Base-by-base conservation (phyloP, 169 alveolate species). In the Eimeria maxima region DNA sequence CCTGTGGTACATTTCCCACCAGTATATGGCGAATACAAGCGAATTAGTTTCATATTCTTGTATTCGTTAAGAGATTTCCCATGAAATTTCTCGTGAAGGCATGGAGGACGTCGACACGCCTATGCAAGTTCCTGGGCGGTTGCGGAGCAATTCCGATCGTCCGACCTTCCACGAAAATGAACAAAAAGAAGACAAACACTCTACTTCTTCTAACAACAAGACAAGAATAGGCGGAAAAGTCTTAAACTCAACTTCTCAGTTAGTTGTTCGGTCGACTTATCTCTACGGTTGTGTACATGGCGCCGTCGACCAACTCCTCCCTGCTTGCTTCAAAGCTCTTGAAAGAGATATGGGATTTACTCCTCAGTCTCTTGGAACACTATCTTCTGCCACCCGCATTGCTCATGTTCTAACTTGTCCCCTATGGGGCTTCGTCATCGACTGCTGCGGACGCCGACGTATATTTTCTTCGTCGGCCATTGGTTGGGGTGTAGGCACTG, bases 381-480 rank as follows among this genome's bases (percentile, higher is more conserved):
- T 98, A 73, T 97, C 98, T 33, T 95, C 97, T 42, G 98, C 96
- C 38, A 97, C 98, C 90, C 96, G 97, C 42, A 95, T 98, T 50
- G 96, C 98, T 76, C 96, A 98, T 94, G 98, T 98, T 38, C 86
- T 96, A 45, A 97, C 98, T 71, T 97, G 98, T 90, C 99, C 99
- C 20, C 60, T 98, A 27, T 98, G 99, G 99, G 99, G 99, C 18
- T 97, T 97, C 81, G 94, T 98, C 74, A 98, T 97, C 38, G 99
- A 98, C 90, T 67, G 84, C 60, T 67, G 95, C 44, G 95, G 95
- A 18, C 95, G 95, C 44, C 45, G 95, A 45, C 95, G 95, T 76
- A 89, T 93, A 69, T 93, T 93, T 44, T 60, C 96, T 1, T 93
- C 80, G 20, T 80, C 96, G 20, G 96, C 94, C 73, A 89, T 83